Evolutionary conservation across 805 yeast species (phyloP).

Genomic region (Candida sonorensis): DNA sequence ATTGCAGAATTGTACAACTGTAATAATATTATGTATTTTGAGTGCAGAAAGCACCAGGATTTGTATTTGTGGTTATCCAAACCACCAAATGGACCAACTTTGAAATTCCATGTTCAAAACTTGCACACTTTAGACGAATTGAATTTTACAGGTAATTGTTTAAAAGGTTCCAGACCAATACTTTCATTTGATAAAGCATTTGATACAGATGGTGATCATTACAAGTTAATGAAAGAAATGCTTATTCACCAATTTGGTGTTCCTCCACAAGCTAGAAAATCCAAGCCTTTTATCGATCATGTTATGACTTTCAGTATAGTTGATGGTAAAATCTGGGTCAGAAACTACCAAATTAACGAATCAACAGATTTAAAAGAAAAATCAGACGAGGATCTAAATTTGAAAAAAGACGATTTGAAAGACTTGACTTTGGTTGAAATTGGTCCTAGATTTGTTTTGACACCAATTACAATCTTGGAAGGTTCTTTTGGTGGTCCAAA

Average conservation of each 20-base stretch:
- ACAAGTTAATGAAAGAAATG: conserved; percentile 74
- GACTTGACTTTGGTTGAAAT: conserved; percentile 83
- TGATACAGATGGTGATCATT: conserved; percentile 55
- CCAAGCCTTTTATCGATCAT: conserved; percentile 93
- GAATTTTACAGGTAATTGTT: conserved; percentile 93
- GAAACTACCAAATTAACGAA: conserved; percentile 84
- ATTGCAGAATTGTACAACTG: conserved; percentile 96
- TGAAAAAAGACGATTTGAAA: conserved; percentile 28
- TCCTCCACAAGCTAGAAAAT: conserved; percentile 86
- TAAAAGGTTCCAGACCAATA: conserved; percentile 92
- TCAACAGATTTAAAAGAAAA: conserved; percentile 51
- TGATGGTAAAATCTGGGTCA: conserved; percentile 90
- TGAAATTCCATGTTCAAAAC: conserved; percentile 90
- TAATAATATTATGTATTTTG: conserved; percentile 89
- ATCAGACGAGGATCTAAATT: conserved; percentile 17
- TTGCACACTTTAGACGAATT: conserved; percentile 94
- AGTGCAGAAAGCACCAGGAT: conserved; percentile 93
- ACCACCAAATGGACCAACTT: conserved; percentile 97
- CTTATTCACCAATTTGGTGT: conserved; percentile 84
- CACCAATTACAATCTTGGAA: conserved; percentile 84
- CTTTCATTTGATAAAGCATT: conserved; percentile 82
- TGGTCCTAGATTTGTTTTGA: conserved; percentile 93
- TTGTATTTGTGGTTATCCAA: conserved; percentile 91
- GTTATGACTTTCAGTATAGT: conserved; percentile 90
- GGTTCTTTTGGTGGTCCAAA: conserved; percentile 98